Conservation (phyloP, 2,329 filamentous ascomycete species). For the Tolypocladium ophioglossoides region DNA sequence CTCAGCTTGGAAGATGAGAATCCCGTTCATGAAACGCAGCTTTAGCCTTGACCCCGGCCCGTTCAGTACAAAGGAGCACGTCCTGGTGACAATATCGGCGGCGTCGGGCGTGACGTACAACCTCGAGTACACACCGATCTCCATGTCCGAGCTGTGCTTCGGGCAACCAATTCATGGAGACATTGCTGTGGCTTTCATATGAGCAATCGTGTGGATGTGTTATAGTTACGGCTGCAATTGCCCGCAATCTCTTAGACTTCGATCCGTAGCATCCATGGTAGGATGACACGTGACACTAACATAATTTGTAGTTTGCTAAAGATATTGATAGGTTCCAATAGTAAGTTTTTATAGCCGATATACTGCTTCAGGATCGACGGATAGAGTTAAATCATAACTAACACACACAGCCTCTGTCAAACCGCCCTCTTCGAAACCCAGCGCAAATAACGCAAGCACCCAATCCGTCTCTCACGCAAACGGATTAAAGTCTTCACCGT, state of each 20-base stretch:
- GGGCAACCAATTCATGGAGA: conserved; percentile 38
- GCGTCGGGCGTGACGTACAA: conserved; percentile 43
- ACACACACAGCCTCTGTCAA: conserved; percentile 30
- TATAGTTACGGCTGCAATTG: conserved; percentile 50
- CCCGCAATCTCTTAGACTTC: conserved; percentile 45
- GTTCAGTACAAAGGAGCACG: conserved; percentile 48
- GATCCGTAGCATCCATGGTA: conserved; percentile 33
- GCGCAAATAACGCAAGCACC: conserved; percentile 38
- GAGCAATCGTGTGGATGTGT: conserved; percentile 43
- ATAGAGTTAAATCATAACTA: neutral
- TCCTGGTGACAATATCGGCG: conserved; percentile 43
- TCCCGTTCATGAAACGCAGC: conserved; percentile 34
- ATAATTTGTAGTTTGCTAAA: neutral
- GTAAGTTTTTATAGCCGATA: conserved; percentile 8
- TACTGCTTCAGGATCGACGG: neutral
- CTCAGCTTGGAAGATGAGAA: conserved; percentile 32
- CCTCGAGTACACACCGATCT: conserved; percentile 38
- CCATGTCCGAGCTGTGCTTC: conserved; percentile 47
- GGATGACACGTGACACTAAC: neutral
- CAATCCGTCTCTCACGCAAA: conserved; percentile 35
- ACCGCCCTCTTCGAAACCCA: conserved; percentile 49
- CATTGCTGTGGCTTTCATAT: conserved; percentile 50
- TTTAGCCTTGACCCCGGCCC: conserved; percentile 47
- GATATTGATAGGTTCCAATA: conserved; percentile 26
- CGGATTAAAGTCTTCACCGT: conserved; percentile 49